Evolutionary conservation across 495 filamentous ascomycete species (phyloP).

Genomic region (Annulohypoxylon bovei): DNA sequence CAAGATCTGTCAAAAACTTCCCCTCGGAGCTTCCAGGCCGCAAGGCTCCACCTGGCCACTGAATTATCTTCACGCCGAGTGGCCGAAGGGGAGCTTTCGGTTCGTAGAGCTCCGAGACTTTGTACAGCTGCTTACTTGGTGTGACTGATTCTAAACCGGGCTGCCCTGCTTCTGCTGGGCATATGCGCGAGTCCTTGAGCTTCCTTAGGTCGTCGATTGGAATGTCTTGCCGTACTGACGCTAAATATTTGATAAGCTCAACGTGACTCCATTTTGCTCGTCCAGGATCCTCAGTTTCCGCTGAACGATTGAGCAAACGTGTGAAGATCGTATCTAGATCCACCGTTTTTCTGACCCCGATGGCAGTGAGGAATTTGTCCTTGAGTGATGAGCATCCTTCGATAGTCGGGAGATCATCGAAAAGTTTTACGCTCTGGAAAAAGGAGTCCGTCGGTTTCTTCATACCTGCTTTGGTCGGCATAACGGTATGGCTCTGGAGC

Average conservation of each 20-base stretch:
- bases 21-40: slow-evolving; percentile 71
- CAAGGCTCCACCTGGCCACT: slow-evolving; percentile 79
- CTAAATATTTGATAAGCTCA: slow-evolving; percentile 92
- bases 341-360: slow-evolving; percentile 88
- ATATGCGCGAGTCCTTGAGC: slow-evolving; percentile 79
- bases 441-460: slow-evolving; percentile 86
- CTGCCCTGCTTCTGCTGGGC: slow-evolving; percentile 75
- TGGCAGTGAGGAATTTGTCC: slow-evolving; percentile 82
- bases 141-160: slow-evolving; percentile 54
- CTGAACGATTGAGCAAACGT: slow-evolving; percentile 71
- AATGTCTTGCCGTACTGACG: slow-evolving; percentile 90
- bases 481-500: slow-evolving; percentile 74
- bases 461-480: slow-evolving; percentile 94
- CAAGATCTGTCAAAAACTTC: slow-evolving; percentile 74
- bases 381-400: slow-evolving; percentile 79
- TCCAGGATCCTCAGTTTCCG: slow-evolving; percentile 53
- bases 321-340: slow-evolving; percentile 94
- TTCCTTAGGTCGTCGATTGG: slow-evolving; percentile 82
- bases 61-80: slow-evolving; percentile 79
- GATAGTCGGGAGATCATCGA: slow-evolving; percentile 89
- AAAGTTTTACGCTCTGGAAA: slow-evolving; percentile 90
- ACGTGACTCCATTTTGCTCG: slow-evolving; percentile 85
- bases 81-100: slow-evolving; percentile 75
- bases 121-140: slow-evolving; percentile 67
- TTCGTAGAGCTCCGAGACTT: slow-evolving; percentile 85